Evolutionary conservation across 257 asterid species (phyloP).

Genomic region (Knoxia roxburghii): DNA sequence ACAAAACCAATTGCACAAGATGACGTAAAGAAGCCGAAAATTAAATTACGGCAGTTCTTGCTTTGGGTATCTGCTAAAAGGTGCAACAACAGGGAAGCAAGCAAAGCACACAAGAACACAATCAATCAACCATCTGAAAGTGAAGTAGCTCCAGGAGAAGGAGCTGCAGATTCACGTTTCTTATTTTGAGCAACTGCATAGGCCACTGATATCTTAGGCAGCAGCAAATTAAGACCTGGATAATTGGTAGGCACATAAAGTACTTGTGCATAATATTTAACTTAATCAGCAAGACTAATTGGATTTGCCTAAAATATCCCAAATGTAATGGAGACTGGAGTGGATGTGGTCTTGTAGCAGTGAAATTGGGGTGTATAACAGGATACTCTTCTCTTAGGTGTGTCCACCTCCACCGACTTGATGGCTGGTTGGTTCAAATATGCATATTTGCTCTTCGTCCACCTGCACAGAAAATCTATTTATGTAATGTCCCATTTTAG

Average conservation of each 20-base stretch:
- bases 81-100: not conserved
- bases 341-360: constrained; percentile 23
- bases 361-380: constrained; percentile 25
- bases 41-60: no score
- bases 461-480: constrained; percentile 36
- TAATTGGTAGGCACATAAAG: not conserved
- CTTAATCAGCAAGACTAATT: not conserved
- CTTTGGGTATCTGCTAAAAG: no score
- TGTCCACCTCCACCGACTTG: constrained; percentile 23
- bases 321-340: constrained; percentile 12
- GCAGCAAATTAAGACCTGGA: not conserved
- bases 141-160: not conserved
- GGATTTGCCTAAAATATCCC: constrained; percentile 14
- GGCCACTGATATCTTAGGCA: not conserved
- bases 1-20: no score
- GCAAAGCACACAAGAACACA: not conserved
- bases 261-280: not conserved
- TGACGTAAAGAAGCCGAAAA: no score
- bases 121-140: not conserved
- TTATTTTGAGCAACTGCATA: not conserved
- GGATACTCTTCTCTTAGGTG: constrained; percentile 19
- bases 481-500: not conserved
- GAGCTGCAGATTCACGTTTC: not conserved
- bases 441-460: constrained; percentile 67
- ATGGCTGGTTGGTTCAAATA: constrained; percentile 47